These are phyloP conservation scores for Rosa lucieae DNA, from an alignment of 306 rosid species.

Conservation along the genomic window DNA sequence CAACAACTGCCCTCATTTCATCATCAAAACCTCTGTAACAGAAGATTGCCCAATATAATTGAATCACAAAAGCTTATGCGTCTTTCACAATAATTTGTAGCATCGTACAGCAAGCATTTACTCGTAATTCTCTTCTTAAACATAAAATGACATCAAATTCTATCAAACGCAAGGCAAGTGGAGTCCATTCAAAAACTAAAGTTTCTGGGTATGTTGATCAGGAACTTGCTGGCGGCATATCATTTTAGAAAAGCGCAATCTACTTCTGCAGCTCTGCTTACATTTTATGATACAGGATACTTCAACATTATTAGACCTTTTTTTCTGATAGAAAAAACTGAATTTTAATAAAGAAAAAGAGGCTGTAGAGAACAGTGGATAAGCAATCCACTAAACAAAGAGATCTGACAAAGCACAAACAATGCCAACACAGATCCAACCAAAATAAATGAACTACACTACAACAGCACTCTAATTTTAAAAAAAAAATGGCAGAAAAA, in stretches of 20 bases:
- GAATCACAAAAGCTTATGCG: neutral
- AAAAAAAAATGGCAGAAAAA: too few species aligned
- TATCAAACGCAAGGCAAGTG: neutral
- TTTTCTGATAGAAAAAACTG: neutral
- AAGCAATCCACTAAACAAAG: neutral
- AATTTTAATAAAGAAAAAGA: neutral
- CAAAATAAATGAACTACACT: neutral
- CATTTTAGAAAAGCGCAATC: neutral
- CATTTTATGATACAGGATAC: neutral
- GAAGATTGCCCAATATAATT: constrained; percentile 15
- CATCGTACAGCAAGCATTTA: neutral
- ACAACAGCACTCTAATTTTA: neutral
- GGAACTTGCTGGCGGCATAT: neutral
- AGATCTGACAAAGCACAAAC: neutral
- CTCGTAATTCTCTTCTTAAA: neutral
- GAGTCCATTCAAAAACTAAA: neutral
- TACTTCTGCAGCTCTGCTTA: neutral
- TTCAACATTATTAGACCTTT: neutral
- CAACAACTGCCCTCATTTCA: constrained; percentile 95
- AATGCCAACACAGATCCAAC: neutral
- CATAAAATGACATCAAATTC: constrained; percentile 7
- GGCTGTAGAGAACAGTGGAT: neutral
- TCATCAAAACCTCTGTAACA: constrained; percentile 89
- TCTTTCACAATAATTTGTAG: neutral
- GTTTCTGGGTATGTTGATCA: neutral